Evolutionary conservation across 768 basidiomycete genomes (phyloP).

Genomic region (Lactifluus volemus): DNA sequence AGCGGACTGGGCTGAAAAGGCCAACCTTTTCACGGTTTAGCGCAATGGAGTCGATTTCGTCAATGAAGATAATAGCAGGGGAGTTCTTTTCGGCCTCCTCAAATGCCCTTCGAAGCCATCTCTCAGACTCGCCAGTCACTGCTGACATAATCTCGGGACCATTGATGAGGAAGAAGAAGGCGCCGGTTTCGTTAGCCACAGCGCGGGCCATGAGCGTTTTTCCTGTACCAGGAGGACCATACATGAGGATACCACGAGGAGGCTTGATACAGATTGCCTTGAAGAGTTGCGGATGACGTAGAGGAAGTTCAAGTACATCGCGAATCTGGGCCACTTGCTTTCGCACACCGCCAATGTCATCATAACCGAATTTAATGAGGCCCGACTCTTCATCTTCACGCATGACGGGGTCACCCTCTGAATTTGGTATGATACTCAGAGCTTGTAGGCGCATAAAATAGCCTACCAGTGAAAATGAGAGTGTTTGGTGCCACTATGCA

Average conservation of each 20-base stretch:
- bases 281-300: conserved; percentile 98
- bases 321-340: conserved; percentile 99
- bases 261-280: conserved; percentile 99
- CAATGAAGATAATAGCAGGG: conserved; percentile 99
- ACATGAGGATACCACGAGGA: conserved; percentile 97
- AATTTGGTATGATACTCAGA: conserved; percentile 16
- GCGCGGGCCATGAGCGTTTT: conserved; percentile 99
- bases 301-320: conserved; percentile 94
- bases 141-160: conserved; percentile 99
- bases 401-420: conserved; percentile 98
- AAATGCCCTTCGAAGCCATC: conserved; percentile 95
- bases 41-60: conserved; percentile 98
- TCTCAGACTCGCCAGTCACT: conserved; percentile 99
- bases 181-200: conserved; percentile 98
- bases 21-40: conserved; percentile 97
- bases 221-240: conserved; percentile 96
- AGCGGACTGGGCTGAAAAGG: background rate
- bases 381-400: conserved; percentile 98
- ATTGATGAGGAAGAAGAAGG: conserved; percentile 99
- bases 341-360: conserved; percentile 98
- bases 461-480: conserved; percentile 82
- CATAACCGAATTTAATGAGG: conserved; percentile 94
- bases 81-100: conserved; percentile 99
- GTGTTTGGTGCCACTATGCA: conserved; percentile 99
- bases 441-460: background rate